Evolutionary conservation across 306 rosid genomes (phyloP), one percentile per base, ranked within the genome.

Genomic region (Fragaria nilgerrensis): DNA sequence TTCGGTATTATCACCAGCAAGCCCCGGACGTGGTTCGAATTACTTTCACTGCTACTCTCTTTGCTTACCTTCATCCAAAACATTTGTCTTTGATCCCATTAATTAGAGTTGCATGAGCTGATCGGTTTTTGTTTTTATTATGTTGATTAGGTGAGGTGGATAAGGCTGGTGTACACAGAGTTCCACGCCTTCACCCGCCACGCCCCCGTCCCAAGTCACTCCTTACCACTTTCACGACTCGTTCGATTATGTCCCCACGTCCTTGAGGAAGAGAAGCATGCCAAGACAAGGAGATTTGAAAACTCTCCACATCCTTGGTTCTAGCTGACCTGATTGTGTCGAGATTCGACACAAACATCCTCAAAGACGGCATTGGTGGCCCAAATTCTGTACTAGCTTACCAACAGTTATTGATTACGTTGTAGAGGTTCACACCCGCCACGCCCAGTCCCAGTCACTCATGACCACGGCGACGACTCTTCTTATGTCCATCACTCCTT

Each of bases 351-450:
- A 32, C 5, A 91, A 91, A 74, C 14, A 84, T 92, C 77, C 89
- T 95, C 39, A 87, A 85, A 70, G 62, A 86, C 2, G 98, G 98
- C 2, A 81, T 95, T 23, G 99, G 97, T 68, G 99, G 99, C 34
- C 97, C 97, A n/a, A n/a, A n/a, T n/a, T 15, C 34, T 32, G 34
- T 2, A 32, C 4, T 32, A 32, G 34, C 4, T 32, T 32, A 32
- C 34, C 4, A 32, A 32, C 34, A 3, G 34, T 32, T 32, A 32
- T 0, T 32, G 36, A 3, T 32, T 32, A 32, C 36, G 36, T 17
- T n/a, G n/a, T n/a, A n/a, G n/a, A n/a, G n/a, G n/a, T n/a, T n/a
- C n/a, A n/a, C n/a, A n/a, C n/a, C n/a, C n/a, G n/a, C n/a, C n/a
- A n/a, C n/a, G n/a, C n/a, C n/a, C n/a, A n/a, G n/a, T n/a, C n/a